These are phyloP conservation scores for Ensete glaucum DNA, from an alignment of 176 grass and related monocot genomes.

Conservation along the genomic window DNA sequence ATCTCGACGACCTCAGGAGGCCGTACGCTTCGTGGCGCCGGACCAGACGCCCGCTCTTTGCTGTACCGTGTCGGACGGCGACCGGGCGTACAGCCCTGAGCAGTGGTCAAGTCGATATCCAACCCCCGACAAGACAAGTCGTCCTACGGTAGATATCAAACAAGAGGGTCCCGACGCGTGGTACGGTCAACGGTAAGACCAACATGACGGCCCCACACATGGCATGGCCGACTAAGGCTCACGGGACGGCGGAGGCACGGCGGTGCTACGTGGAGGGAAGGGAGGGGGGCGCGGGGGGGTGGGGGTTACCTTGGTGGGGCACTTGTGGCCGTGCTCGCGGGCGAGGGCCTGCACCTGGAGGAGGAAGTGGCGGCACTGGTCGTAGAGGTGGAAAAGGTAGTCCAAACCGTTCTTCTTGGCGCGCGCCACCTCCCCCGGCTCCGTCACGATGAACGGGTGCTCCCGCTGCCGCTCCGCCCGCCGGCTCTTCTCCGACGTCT, in stretches of 20 bases:
- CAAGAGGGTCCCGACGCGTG: conserved; percentile 2
- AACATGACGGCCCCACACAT: no score
- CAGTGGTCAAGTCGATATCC: conserved; percentile 8
- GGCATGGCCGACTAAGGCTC: background rate
- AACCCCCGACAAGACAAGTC: conserved; percentile 1
- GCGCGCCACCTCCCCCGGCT: conserved; percentile 87
- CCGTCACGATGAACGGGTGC: conserved; percentile 97
- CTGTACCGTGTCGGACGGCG: background rate
- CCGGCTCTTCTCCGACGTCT: conserved; percentile 51
- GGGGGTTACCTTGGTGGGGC: conserved; percentile 83
- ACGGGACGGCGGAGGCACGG: background rate
- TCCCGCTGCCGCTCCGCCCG: conserved; percentile 53
- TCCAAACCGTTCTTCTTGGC: conserved; percentile 99
- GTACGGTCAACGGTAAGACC: background rate
- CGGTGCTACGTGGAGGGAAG: background rate
- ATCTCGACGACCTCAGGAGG: background rate
- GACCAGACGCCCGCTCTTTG: background rate
- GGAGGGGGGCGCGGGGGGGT: no score
- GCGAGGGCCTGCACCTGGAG: conserved; percentile 83
- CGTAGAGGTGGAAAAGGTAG: conserved; percentile 96
- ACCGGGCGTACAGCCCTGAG: background rate
- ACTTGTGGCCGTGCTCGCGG: conserved; percentile 76
- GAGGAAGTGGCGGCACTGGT: conserved; percentile 97
- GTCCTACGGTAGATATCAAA: background rate
- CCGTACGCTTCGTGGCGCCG: background rate